Evolutionary conservation across 2,329 filamentous ascomycete genomes (phyloP).

Genomic region (Fusarium fujikuroi): DNA sequence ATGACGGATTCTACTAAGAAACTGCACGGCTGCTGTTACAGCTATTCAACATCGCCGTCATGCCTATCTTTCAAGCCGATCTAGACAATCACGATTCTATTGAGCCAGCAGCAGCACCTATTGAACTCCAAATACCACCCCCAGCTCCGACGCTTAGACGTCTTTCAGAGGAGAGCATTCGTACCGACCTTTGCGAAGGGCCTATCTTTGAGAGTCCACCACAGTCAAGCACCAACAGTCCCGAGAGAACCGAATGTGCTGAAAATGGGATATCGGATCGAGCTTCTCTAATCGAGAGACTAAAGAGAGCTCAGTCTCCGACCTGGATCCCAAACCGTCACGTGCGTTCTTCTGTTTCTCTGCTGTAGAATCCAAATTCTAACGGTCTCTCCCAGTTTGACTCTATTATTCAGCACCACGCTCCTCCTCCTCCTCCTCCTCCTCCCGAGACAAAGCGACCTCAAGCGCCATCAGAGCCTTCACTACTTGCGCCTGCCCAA

Average conservation of each 20-base stretch:
- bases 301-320: conserved; percentile 83
- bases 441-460: conserved; percentile 36
- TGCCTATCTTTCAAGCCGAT: conserved; percentile 70
- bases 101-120: conserved; percentile 38
- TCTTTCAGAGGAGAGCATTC: conserved; percentile 69
- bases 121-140: conserved; percentile 29
- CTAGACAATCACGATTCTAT: conserved; percentile 51
- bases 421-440: conserved; percentile 17
- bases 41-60: conserved; percentile 46
- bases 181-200: conserved; percentile 70
- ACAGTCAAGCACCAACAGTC: conserved; percentile 39
- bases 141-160: conserved; percentile 40
- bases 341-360: conserved; percentile 55
- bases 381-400: conserved; percentile 50
- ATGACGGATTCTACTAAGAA: conserved; percentile 32
- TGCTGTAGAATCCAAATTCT: conserved; percentile 6
- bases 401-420: conserved; percentile 47
- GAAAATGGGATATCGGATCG: conserved; percentile 65
- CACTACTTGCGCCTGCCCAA: conserved; percentile 59
- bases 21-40: conserved; percentile 50
- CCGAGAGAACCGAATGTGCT: conserved; percentile 39
- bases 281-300: conserved; percentile 81
- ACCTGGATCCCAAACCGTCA: conserved; percentile 76
- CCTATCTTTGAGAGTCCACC: conserved; percentile 59
- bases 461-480: conserved; percentile 50